These are phyloP conservation scores for Hansenula sp. DNA, from an alignment of 1,139 yeast species.

Conservation along the genomic window DNA sequence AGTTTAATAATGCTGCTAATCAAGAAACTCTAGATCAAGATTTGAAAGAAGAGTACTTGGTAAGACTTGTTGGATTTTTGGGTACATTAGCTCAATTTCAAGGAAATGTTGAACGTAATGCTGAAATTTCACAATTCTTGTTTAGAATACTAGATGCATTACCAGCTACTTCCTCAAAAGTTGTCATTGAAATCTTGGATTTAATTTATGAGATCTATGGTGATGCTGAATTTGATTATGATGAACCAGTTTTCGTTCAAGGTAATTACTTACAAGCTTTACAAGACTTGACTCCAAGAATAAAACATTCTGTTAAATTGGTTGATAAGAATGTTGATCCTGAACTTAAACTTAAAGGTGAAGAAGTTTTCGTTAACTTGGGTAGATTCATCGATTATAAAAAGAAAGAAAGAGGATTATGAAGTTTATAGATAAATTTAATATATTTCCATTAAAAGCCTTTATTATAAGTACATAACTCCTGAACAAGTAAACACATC, in stretches of 20 bases:
- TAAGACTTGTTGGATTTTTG: constrained; percentile 42
- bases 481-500: too few relatives aligned
- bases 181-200: constrained; percentile 59
- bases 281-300: constrained; percentile 37
- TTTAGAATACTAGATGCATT: constrained; percentile 27
- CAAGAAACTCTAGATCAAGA: constrained; percentile 20
- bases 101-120: constrained; percentile 42
- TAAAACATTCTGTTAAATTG: constrained; percentile 45
- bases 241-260: constrained; percentile 59
- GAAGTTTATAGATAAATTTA: too few relatives aligned
- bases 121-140: constrained; percentile 42
- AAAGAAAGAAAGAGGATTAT: constrained; percentile 29
- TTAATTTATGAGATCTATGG: constrained; percentile 74
- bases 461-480: too few relatives aligned
- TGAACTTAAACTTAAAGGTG: constrained; percentile 58
- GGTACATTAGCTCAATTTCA: constrained; percentile 49
- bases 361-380: constrained; percentile 64
- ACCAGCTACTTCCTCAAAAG: constrained; percentile 25
- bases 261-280: constrained; percentile 46
- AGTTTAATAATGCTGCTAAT: constrained; percentile 19
- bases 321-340: constrained; percentile 65
- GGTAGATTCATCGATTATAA: constrained; percentile 79
- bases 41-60: constrained; percentile 17
- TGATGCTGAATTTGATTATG: constrained; percentile 67
- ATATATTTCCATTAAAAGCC: too few relatives aligned